Conservation (phyloP, 768 basidiomycete genomes). For the Collybiopsis luxurians region DNA sequence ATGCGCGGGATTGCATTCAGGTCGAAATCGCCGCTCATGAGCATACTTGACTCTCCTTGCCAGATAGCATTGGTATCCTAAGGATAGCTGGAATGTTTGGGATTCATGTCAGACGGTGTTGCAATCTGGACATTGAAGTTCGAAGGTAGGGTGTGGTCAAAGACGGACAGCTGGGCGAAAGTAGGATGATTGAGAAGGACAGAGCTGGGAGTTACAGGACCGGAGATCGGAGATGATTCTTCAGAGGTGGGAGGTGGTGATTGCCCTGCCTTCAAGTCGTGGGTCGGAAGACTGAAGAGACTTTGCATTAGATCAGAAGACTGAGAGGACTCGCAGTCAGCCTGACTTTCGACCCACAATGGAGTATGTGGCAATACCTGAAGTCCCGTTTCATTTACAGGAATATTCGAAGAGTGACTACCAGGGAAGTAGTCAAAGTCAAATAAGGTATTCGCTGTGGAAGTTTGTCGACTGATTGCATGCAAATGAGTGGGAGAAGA, state of each 20-base stretch:
- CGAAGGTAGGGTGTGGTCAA: no score
- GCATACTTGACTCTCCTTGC: conserved; percentile 26
- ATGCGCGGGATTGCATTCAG: conserved; percentile 59
- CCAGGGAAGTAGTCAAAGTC: conserved; percentile 56
- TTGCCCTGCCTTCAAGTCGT: neutral
- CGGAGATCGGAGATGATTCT: conserved; percentile 45
- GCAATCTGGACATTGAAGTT: no score
- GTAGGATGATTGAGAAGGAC: conserved; percentile 26
- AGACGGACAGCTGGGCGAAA: conserved; percentile 19
- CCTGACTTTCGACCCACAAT: neutral
- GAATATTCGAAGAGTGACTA: conserved; percentile 37
- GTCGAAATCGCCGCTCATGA: conserved; percentile 66
- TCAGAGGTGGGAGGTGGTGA: conserved; percentile 27
- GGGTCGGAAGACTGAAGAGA: conserved; percentile 35
- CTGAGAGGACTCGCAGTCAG: conserved; percentile 22
- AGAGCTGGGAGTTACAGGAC: conserved; percentile 50
- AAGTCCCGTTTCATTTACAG: conserved; percentile 38
- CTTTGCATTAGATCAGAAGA: conserved; percentile 47
- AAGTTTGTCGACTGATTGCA: conserved; percentile 58
- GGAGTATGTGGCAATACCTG: conserved; percentile 30
- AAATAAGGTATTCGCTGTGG: conserved; percentile 38
- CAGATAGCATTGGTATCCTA: conserved; percentile 34
- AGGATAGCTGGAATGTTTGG: neutral
- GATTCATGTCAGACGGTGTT: conserved; percentile 22
- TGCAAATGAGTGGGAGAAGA: conserved; percentile 55